These are phyloP conservation scores for Thinopyrum obtusiflorum DNA, from an alignment of 202 grass and related monocot species.

Conservation along the genomic window DNA sequence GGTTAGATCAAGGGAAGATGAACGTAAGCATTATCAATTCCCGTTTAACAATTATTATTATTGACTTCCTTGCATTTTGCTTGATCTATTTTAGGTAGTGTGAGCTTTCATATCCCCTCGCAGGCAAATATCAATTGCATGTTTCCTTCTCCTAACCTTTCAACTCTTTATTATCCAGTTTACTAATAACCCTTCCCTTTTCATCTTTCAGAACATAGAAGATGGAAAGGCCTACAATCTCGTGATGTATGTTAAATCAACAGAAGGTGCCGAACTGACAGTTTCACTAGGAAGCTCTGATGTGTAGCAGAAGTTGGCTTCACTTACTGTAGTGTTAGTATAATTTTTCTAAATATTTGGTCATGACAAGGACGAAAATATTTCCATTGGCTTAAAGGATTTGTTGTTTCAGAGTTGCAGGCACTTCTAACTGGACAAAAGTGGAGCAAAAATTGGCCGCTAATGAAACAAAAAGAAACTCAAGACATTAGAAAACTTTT, in stretches of 20 bases:
- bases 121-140: neutral
- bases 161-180: neutral
- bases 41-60: neutral
- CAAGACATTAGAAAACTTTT: conserved; percentile 78
- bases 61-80: neutral
- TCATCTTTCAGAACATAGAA: conserved; percentile 74
- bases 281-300: conserved; percentile 64
- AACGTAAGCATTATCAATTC: no score
- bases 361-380: neutral
- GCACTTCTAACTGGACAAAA: conserved; percentile 72
- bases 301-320: conserved; percentile 58
- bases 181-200: conserved; percentile 7
- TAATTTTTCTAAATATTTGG: neutral
- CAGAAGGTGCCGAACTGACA: conserved; percentile 43
- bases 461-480: conserved; percentile 50
- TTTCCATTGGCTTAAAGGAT: neutral
- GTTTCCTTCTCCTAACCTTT: neutral
- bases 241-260: conserved; percentile 57
- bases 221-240: conserved; percentile 76
- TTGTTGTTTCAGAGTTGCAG: conserved; percentile 49
- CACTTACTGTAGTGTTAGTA: conserved; percentile 53
- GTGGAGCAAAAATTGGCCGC: conserved; percentile 60
- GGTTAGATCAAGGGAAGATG: no score
- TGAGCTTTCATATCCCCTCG: neutral
- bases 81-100: neutral